Evolutionary conservation across 2,329 filamentous ascomycete genomes (phyloP), one percentile per base, ranked within the genome.

Genomic region (Diaporthe destruens): DNA sequence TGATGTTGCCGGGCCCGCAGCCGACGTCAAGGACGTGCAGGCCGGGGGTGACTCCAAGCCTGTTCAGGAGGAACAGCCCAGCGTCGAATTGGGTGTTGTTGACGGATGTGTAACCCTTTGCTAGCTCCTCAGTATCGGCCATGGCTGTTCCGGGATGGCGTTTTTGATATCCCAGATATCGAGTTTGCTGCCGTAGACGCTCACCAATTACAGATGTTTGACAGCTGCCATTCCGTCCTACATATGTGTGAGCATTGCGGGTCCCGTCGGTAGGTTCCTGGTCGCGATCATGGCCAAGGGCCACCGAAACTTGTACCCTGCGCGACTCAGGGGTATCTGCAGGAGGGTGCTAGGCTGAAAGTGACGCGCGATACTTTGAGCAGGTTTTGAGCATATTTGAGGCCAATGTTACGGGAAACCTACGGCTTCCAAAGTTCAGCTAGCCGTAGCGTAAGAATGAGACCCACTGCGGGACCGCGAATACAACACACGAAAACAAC

Each of bases 1-100:
- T 78, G 11, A 81, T 76, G 25, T 80, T 78, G 20, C 80, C 80
- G 1, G 79, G 79, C 9, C 80, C 80, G 69, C 80, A 81, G 53
- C 80, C 80, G 51, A 80, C 78, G 59, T 82, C 80, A 20, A 81
- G 78, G 53, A 81, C 75, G 36, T 56, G 71, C 71, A 77, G 74
- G 25, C 75, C 75, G 9, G 66, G 67, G 20, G 61, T 25, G 71
- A 80, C 66, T 1, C 59, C 66, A 6, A 80, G 75, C 7, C 70
- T 70, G 3, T 75, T 14, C 44, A 80, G 74, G 32, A 80, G 78
- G 70, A 77, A 79, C 1, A 72, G 70, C 7, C 75, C 78, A 5
- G 78, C 71, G 49, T 77, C 65, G 29, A 76, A 74, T 71, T 79
- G 78, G 32, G 78, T 78, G 49, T 74, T 65, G 61, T 77, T 79